Evolutionary conservation across 2,329 filamentous ascomycete species (phyloP).

Genomic region (Fusarium transvaalense): DNA sequence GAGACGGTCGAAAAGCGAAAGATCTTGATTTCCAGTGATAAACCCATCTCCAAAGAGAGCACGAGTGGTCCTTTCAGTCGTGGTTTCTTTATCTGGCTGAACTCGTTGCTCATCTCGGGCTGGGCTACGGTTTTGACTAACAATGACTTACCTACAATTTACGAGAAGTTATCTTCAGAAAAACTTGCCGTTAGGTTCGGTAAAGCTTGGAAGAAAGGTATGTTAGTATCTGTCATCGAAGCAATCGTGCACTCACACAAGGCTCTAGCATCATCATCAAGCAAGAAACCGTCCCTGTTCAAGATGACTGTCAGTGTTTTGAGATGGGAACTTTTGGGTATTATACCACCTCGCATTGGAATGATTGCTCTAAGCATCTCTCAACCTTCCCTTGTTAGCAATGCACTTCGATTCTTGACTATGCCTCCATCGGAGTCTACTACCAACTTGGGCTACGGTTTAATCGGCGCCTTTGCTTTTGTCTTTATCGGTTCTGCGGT

Average conservation of each 20-base stretch:
- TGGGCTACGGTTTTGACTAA: conserved; percentile 55
- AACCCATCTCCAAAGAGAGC: conserved; percentile 61
- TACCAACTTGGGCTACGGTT: conserved; percentile 49
- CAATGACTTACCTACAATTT: conserved; percentile 48
- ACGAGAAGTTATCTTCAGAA: conserved; percentile 50
- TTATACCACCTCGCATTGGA: conserved; percentile 47
- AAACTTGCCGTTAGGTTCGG: conserved; percentile 45
- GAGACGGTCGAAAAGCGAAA: conserved; percentile 51
- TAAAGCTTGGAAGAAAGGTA: conserved; percentile 45
- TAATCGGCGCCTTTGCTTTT: conserved; percentile 51
- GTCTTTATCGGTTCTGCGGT: conserved; percentile 52
- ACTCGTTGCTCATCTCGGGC: conserved; percentile 61
- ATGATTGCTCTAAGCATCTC: conserved; percentile 50
- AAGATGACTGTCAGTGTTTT: conserved; percentile 44
- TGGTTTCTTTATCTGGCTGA: conserved; percentile 53
- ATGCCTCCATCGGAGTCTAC: conserved; percentile 43
- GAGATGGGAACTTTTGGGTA: conserved; percentile 50
- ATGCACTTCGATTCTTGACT: conserved; percentile 47
- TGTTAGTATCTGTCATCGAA: background rate
- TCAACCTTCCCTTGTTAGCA: conserved; percentile 50
- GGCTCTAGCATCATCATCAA: conserved; percentile 19
- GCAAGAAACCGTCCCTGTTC: conserved; percentile 47
- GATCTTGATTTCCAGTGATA: conserved; percentile 56
- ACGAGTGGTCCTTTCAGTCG: conserved; percentile 56
- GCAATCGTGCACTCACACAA: conserved; percentile 4